phyloP scores from a whole-genome alignment of 768 basidiomycete genomes.

The Hemileccinum rubropunctum region DNA sequence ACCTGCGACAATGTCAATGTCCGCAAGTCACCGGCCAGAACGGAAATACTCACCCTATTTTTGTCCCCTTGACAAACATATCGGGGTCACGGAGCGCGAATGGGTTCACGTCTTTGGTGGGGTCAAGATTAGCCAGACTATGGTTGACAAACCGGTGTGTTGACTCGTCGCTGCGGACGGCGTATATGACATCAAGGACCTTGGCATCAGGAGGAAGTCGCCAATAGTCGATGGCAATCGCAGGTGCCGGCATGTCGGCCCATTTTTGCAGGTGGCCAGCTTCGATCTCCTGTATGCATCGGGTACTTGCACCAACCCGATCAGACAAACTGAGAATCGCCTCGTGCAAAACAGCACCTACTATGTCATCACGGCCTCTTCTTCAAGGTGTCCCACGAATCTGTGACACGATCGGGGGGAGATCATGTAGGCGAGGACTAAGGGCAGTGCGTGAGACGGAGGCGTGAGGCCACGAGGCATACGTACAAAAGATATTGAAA shows the following conservation, averaged over 20 bases:
- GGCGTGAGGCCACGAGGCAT: constrained; percentile 9
- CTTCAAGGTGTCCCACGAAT: constrained; percentile 90
- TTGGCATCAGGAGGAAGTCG: constrained; percentile 69
- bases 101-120: constrained; percentile 78
- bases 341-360: constrained; percentile 36
- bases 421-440: constrained; percentile 76
- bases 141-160: constrained; percentile 97
- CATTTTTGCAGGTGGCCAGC: constrained; percentile 79
- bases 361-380: constrained; percentile 95
- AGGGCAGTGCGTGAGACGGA: constrained; percentile 14
- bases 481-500: constrained; percentile 83
- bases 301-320: constrained; percentile 49
- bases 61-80: constrained; percentile 78
- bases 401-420: constrained; percentile 80
- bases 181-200: constrained; percentile 85
- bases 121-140: constrained; percentile 83
- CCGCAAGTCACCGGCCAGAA: constrained; percentile 3
- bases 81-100: constrained; percentile 87
- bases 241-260: constrained; percentile 71
- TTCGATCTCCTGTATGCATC: constrained; percentile 81
- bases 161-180: constrained; percentile 89
- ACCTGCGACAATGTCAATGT: constrained; percentile 40
- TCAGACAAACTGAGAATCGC: constrained; percentile 18
- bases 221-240: constrained; percentile 97
- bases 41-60: constrained; percentile 55